These are phyloP conservation scores for Backusella psychrophila DNA, from an alignment of 192 early-diverging fungal species.

Conservation along the genomic window DNA sequence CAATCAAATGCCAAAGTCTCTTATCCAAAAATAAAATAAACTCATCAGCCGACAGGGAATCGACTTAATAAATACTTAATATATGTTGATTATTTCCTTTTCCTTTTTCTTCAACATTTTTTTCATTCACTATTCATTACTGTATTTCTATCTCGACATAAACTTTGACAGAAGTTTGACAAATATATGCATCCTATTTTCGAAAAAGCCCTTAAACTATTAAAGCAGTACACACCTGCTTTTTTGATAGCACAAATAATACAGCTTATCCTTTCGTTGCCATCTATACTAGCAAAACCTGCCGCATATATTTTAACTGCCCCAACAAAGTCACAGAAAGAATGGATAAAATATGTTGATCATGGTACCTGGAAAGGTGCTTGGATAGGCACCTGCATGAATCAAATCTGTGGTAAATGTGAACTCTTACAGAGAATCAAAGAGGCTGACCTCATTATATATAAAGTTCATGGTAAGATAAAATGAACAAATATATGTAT, in stretches of 20 bases:
- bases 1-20: not conserved
- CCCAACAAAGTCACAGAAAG: not conserved
- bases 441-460: constrained; percentile 11
- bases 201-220: not conserved
- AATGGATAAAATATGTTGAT: not conserved
- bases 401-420: not conserved
- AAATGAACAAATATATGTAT: not conserved
- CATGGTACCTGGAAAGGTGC: constrained; percentile 14
- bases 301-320: not conserved
- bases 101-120: not conserved
- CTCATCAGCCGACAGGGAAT: not conserved
- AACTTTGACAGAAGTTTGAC: no score
- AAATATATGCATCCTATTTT: not conserved
- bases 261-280: not conserved
- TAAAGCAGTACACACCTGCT: not conserved
- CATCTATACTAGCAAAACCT: not conserved
- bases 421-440: constrained; percentile 2
- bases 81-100: not conserved
- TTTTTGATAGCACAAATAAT: not conserved
- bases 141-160: no score
- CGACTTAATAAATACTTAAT: not conserved
- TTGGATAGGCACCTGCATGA: constrained; percentile 9
- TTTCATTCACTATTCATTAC: not conserved
- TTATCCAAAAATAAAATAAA: not conserved
- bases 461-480: constrained; percentile 9